Conservation (phyloP, 305 asterid genomes). For the Fraxinus nigra region DNA sequence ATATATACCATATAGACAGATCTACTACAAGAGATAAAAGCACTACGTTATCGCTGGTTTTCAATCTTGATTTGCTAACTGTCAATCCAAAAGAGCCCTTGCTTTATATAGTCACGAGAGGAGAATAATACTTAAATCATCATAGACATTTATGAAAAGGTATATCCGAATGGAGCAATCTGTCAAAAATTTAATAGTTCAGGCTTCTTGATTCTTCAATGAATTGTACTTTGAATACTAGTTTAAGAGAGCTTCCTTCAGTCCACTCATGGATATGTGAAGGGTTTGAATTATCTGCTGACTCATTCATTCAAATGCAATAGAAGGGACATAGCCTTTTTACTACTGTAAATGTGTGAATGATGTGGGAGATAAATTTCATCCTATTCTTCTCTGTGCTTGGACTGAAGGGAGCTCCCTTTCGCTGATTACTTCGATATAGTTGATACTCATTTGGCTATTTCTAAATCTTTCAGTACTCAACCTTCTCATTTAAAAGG, state of each 20-base stretch:
- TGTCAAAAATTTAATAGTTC: no score
- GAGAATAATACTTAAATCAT: no score
- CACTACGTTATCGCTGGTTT: no score
- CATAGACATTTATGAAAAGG: no score
- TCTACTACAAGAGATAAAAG: background rate
- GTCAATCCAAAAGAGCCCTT: no score
- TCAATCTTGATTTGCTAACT: no score
- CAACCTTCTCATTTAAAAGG: background rate
- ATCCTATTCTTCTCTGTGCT: conserved; percentile 45
- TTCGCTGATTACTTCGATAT: conserved; percentile 2
- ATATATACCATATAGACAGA: background rate
- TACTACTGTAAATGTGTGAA: conserved; percentile 53
- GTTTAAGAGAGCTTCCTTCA: conserved; percentile 51
- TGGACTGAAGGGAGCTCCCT: conserved; percentile 75
- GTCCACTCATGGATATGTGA: conserved; percentile 50
- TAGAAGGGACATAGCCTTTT: conserved; percentile 28
- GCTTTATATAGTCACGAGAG: no score
- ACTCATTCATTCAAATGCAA: conserved; percentile 54
- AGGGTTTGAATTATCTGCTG: conserved; percentile 54
- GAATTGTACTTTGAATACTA: background rate
- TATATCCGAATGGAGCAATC: no score
- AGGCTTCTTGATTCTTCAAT: no score
- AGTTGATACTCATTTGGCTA: background rate
- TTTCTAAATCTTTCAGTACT: background rate
- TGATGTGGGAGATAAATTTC: conserved; percentile 58